Conservation (phyloP, 176 grass and related monocot genomes). For the Eragrostis nindensis region DNA sequence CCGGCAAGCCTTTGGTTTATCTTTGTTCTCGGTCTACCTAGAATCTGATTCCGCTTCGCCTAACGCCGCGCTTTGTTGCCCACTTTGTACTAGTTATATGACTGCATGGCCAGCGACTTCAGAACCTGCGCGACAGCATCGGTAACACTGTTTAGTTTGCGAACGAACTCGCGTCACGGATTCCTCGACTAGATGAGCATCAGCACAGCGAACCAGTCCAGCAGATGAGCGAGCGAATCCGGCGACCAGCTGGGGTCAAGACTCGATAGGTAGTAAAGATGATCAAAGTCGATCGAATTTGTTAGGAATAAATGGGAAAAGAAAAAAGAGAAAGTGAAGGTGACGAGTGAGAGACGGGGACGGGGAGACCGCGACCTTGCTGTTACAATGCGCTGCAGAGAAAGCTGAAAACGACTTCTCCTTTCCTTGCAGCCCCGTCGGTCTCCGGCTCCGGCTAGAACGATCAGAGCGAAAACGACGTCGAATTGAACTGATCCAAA, state of each 20-base stretch:
- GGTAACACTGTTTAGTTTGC: not conserved
- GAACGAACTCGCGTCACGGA: not conserved
- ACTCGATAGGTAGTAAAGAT: too few species aligned
- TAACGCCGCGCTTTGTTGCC: not conserved
- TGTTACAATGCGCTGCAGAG: not conserved
- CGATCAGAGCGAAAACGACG: not conserved
- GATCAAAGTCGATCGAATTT: too few species aligned
- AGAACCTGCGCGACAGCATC: not conserved
- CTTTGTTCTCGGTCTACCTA: too few species aligned
- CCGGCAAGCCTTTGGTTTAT: not conserved
- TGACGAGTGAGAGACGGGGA: not conserved
- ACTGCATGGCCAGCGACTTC: too few species aligned
- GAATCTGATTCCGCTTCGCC: conserved; percentile 9
- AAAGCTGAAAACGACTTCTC: not conserved
- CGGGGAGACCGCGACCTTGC: not conserved
- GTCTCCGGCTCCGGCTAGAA: not conserved
- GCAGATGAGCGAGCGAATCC: too few species aligned
- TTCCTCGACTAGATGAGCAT: not conserved
- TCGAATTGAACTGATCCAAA: not conserved
- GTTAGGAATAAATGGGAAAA: too few species aligned
- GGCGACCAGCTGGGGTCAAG: too few species aligned
- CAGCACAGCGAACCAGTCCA: too few species aligned
- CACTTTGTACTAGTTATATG: not conserved
- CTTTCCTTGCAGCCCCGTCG: not conserved
- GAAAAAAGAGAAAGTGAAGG: not conserved